Evolutionary conservation across 2,329 filamentous ascomycete species (phyloP).

Genomic region (Botrytis medusae): DNA sequence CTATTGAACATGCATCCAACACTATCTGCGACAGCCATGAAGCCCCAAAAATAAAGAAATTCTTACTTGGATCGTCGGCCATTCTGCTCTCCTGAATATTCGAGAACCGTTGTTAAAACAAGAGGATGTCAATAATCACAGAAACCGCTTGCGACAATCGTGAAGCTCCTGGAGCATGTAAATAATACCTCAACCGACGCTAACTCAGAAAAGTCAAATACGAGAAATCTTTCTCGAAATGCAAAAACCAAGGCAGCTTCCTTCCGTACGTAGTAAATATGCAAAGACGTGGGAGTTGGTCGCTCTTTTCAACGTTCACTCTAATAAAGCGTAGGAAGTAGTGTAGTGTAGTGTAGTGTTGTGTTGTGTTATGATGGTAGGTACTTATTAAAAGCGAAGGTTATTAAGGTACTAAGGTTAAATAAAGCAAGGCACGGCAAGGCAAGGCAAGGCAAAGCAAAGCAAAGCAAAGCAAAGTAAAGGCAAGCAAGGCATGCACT

Average conservation of each 20-base stretch:
- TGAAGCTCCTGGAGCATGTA: background rate
- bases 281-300: background rate
- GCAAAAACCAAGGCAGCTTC: background rate
- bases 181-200: background rate
- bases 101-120: background rate
- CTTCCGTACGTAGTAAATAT: background rate
- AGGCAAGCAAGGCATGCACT: background rate
- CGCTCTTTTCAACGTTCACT: background rate
- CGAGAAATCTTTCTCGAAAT: background rate
- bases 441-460: background rate
- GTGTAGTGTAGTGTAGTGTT: background rate
- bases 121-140: background rate
- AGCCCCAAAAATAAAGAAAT: slow-evolving; percentile 59
- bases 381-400: background rate
- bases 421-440: too few species aligned
- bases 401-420: background rate
- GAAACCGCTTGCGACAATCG: background rate
- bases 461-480: background rate
- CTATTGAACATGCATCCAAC: background rate
- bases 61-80: slow-evolving; percentile 41
- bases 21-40: background rate
- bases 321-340: background rate
- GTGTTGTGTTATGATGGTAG: background rate
- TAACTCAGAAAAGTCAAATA: background rate
- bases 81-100: slow-evolving; percentile 28